These are phyloP conservation scores for Paecilomyces sp. DNA, from an alignment of 2,329 filamentous ascomycete species.

Conservation along the genomic window DNA sequence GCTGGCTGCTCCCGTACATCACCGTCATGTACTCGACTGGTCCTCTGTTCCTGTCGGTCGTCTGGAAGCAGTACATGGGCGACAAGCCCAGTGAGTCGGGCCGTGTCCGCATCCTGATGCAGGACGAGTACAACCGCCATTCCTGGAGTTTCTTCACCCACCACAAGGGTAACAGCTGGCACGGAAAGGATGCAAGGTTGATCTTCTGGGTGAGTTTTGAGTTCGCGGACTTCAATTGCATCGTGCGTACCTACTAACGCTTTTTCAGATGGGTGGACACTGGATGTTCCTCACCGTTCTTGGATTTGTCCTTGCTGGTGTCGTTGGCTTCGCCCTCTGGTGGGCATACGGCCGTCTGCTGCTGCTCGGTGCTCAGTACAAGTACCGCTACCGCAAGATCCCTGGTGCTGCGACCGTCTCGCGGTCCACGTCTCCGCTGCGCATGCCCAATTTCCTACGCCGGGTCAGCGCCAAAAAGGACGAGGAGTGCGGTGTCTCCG, in stretches of 20 bases:
- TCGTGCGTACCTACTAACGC: background rate
- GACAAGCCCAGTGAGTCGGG: constrained; percentile 33
- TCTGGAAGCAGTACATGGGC: constrained; percentile 67
- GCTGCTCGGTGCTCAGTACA: constrained; percentile 33
- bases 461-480: constrained; percentile 31
- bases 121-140: constrained; percentile 61
- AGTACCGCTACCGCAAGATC: constrained; percentile 30
- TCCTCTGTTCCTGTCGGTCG: constrained; percentile 66
- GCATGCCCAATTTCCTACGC: constrained; percentile 29
- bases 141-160: constrained; percentile 67
- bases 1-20: constrained; percentile 65
- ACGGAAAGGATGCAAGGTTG: constrained; percentile 54
- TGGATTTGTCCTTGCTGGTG: constrained; percentile 43
- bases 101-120: constrained; percentile 62
- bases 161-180: constrained; percentile 59
- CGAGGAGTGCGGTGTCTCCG: constrained; percentile 27
- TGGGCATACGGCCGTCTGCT: constrained; percentile 44
- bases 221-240: background rate
- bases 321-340: constrained; percentile 43
- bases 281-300: constrained; percentile 49
- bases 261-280: constrained; percentile 45
- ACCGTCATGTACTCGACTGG: constrained; percentile 76
- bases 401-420: constrained; percentile 13
- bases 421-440: constrained; percentile 25
- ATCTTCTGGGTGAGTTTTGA: constrained; percentile 53